These are phyloP conservation scores for Candida multigemmis DNA, from an alignment of 805 yeast species.

Conservation along the genomic window DNA sequence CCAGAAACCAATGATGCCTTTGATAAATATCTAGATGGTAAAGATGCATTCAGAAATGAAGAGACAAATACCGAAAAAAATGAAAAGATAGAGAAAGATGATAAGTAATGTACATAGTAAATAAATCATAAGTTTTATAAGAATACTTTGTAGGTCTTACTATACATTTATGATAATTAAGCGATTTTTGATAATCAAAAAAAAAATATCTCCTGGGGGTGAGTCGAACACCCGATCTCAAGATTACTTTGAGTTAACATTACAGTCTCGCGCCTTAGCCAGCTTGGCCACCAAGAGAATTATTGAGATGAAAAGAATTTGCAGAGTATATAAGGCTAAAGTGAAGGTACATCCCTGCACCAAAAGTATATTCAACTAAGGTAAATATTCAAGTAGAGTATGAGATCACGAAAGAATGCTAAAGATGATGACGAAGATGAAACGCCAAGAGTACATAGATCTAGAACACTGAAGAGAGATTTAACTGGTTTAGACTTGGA, in stretches of 20 bases:
- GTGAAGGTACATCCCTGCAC: no score
- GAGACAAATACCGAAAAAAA: no score
- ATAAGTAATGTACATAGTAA: constrained; percentile 4
- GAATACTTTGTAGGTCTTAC: constrained; percentile 3
- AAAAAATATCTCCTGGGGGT: neutral
- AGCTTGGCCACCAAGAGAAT: neutral
- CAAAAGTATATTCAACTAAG: no score
- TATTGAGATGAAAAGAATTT: constrained; percentile 1
- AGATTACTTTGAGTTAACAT: neutral
- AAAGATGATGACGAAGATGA: no score
- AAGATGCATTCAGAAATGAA: constrained; percentile 26
- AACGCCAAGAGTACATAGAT: constrained; percentile 3
- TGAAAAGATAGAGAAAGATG: constrained; percentile 18
- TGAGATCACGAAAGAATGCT: no score
- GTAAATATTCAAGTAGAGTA: no score
- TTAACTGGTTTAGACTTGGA: constrained; percentile 10
- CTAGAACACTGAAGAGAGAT: constrained; percentile 3
- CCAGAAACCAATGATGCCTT: constrained; percentile 79
- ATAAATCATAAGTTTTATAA: neutral
- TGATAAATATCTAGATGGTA: constrained; percentile 68
- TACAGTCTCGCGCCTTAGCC: neutral
- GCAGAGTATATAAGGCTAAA: no score
- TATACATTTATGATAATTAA: neutral
- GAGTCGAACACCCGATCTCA: neutral
- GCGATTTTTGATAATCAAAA: neutral